Evolutionary conservation across 495 filamentous ascomycete genomes (phyloP).

Genomic region (Talaromyces stipitatus): DNA sequence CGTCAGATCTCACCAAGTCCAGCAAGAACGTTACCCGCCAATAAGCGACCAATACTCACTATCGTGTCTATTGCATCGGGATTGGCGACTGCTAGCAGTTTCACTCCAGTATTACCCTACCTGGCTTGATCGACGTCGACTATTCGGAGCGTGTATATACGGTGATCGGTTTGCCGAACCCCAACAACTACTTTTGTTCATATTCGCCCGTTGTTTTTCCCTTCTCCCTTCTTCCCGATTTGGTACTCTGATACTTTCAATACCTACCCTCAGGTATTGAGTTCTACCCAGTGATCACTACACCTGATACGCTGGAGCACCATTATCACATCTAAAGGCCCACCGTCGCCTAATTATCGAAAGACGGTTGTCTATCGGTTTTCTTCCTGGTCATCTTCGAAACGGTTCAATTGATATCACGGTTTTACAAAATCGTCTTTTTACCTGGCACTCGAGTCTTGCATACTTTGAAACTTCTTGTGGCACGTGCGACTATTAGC

Average conservation of each 20-base stretch:
- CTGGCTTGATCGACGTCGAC: slow-evolving; percentile 17
- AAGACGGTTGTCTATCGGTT: slow-evolving; percentile 41
- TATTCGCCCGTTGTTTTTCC: slow-evolving; percentile 3
- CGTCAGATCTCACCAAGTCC: slow-evolving; percentile 18
- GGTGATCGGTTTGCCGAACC: slow-evolving; percentile 17
- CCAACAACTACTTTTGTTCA: not conserved
- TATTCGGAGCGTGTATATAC: slow-evolving; percentile 13
- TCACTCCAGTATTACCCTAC: slow-evolving; percentile 8
- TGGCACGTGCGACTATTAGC: not conserved
- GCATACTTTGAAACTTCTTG: slow-evolving; percentile 7
- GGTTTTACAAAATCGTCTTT: slow-evolving; percentile 30
- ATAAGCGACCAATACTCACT: slow-evolving; percentile 10
- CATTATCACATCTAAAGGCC: slow-evolving; percentile 28
- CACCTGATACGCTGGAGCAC: slow-evolving; percentile 26
- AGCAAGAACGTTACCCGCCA: slow-evolving; percentile 17
- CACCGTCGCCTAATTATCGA: slow-evolving; percentile 37
- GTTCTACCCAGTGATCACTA: slow-evolving; percentile 5
- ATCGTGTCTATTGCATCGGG: not conserved
- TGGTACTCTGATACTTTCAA: slow-evolving; percentile 4
- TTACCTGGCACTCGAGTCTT: slow-evolving; percentile 14
- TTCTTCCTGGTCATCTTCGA: slow-evolving; percentile 41
- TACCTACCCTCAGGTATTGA: slow-evolving; percentile 7
- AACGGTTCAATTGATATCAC: slow-evolving; percentile 35
- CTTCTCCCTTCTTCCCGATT: not conserved
- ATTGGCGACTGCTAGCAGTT: too few relatives aligned